A percentile compares a stretch with the other conserved stretches of the same genome.
phyloP scores from a whole-genome alignment of 1,284 basidiomycete genomes.

The Sanghuangporus baumii region DNA sequence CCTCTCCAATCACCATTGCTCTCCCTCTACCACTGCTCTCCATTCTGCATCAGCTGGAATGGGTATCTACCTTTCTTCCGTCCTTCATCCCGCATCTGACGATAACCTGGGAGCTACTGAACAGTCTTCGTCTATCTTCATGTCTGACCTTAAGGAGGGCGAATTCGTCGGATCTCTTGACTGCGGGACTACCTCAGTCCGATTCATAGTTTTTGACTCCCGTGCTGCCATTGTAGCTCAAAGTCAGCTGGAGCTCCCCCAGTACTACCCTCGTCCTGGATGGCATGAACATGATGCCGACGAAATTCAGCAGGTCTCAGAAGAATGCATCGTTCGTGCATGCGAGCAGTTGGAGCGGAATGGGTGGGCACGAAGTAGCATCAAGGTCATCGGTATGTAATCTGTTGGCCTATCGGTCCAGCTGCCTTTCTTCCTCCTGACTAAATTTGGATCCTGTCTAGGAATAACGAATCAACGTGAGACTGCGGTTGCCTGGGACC shows the following conservation, averaged over 20 bases:
- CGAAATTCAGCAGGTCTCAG: conserved; percentile 77
- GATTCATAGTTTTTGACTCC: conserved; percentile 92
- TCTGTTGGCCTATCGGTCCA: conserved; percentile 8
- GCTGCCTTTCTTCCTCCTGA: neutral
- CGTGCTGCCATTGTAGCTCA: conserved; percentile 84
- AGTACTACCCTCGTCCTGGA: conserved; percentile 88
- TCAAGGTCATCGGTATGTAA: conserved; percentile 85
- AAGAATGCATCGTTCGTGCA: conserved; percentile 74
- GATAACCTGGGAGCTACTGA: neutral
- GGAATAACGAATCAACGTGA: conserved; percentile 98
- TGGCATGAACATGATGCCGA: conserved; percentile 96
- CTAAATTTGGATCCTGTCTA: conserved; percentile 26
- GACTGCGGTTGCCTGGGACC: conserved; percentile 93
- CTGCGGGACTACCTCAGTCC: conserved; percentile 90
- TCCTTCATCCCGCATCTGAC: neutral
- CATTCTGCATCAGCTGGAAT: neutral
- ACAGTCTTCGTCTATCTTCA: neutral
- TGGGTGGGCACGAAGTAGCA: conserved; percentile 72
- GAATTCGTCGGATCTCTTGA: conserved; percentile 88
- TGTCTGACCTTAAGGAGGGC: conserved; percentile 40
- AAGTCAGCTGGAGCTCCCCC: conserved; percentile 87
- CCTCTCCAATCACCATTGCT: neutral
- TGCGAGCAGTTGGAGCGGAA: conserved; percentile 67
- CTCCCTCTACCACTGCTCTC: neutral
- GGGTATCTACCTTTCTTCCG: neutral